These are phyloP conservation scores for Ceriops zippeliana DNA, from an alignment of 345 rosid species.

Conservation along the genomic window DNA sequence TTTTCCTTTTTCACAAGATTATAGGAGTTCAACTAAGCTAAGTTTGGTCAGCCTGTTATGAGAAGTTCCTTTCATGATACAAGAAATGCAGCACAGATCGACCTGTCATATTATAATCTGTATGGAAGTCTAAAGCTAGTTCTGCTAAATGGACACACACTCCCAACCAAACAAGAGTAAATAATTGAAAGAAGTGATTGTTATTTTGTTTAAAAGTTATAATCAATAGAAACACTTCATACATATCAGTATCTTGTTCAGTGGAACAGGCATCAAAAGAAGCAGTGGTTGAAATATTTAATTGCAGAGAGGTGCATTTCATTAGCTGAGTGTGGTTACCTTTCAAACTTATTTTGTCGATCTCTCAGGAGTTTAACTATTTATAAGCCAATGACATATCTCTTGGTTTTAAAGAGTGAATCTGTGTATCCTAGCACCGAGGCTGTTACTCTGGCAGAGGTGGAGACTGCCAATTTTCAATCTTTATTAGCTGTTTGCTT, in stretches of 20 bases:
- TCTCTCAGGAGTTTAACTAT: too few species aligned
- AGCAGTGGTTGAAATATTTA: constrained; percentile 52
- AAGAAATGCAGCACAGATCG: constrained; percentile 43
- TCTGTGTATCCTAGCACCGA: constrained; percentile 42
- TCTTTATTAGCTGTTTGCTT: neutral
- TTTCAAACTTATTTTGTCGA: neutral
- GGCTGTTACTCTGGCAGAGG: constrained; percentile 40
- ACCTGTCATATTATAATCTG: constrained; percentile 52
- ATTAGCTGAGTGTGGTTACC: neutral
- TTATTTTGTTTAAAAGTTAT: neutral
- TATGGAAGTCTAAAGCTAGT: constrained; percentile 60
- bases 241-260: constrained; percentile 7
- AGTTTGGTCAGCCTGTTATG: neutral
- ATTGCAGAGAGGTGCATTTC: constrained; percentile 37
- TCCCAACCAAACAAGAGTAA: constrained; percentile 43
- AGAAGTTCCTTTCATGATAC: neutral
- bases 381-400: neutral
- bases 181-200: neutral
- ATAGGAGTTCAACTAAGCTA: neutral
- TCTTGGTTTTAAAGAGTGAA: constrained; percentile 35
- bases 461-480: constrained; percentile 12
- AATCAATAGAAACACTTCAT: constrained; percentile 1
- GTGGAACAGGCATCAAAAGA: constrained; percentile 42
- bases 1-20: neutral
- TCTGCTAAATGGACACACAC: constrained; percentile 45